Conservation (phyloP, 805 yeast species). For the Tetrapisispora arboricola region DNA sequence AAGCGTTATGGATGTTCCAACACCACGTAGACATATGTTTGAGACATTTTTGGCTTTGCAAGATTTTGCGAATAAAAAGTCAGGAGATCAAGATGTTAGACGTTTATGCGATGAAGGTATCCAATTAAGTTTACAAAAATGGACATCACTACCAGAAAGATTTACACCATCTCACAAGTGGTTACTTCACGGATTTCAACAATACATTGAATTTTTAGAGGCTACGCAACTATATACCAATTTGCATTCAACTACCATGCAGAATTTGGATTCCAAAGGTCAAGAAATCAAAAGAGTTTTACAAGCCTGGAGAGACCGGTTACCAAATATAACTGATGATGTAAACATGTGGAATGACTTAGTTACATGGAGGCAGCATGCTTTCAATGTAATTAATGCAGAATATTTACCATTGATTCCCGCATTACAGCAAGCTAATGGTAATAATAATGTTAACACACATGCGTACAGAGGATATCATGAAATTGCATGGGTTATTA, state of each 20-base stretch:
- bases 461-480: conserved; percentile 97
- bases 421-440: conserved; percentile 60
- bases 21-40: conserved; percentile 91
- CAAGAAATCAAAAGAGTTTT: conserved; percentile 90
- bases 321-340: conserved; percentile 96
- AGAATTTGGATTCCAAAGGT: conserved; percentile 82
- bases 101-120: conserved; percentile 92
- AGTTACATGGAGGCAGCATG: conserved; percentile 98
- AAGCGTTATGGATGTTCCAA: conserved; percentile 96
- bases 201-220: conserved; percentile 93
- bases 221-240: conserved; percentile 90
- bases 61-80: conserved; percentile 85
- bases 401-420: conserved; percentile 91
- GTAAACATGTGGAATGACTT: conserved; percentile 95
- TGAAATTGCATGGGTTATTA: conserved; percentile 98
- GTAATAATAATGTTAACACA: conserved; percentile 66
- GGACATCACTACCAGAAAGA: conserved; percentile 79
- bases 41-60: conserved; percentile 90
- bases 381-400: conserved; percentile 89
- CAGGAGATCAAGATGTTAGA: conserved; percentile 74
- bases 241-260: conserved; percentile 80
- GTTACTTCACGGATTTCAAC: conserved; percentile 88
- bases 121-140: conserved; percentile 79
- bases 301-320: conserved; percentile 96
- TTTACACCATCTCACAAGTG: conserved; percentile 80